Base-by-base conservation (phyloP, 169 alveolate genomes). In the Cryptosporidium meleagridis region DNA sequence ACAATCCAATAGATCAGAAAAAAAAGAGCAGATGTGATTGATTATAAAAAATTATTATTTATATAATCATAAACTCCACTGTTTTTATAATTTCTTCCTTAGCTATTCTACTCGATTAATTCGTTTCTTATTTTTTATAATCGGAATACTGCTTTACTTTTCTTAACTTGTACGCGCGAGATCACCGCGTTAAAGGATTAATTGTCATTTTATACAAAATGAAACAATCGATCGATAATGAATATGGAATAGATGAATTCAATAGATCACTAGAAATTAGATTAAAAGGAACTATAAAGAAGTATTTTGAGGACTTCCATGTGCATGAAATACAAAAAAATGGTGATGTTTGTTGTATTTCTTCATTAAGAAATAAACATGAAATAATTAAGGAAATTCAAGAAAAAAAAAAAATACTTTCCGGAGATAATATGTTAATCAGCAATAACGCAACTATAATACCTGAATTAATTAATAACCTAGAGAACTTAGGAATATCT, bases 241-340 rank as follows among this genome's bases (percentile, higher is more conserved):
- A 62, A 23, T 51, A 80, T 45, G 89, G 89, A 29, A 80, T 80
- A 59, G 41, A 35, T 37, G 89, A 61, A 41, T 80, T 62, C 29
- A 80, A 59, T 62, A 59, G 89, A 80, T 26, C 73, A 9, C 3
- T 61, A 9, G 41, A 62, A 12, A 26, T 41, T 44, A 23, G 39
- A 14, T 29, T 80, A 62, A 44, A 62, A 45, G 94, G 94, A 14
- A 87, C 65, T 67, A 87, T 92, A 53, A 92, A 92, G 84, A 62
- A 85, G 33, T 69, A 91, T 14, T 92, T 85, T 41, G 94, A 92
- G 86, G 94, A 92, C 72, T 92, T 92, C 52, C 94, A 92, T 70
- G 94, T 92, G 10, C 91, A 87, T 52, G 94, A 92, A 87, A 86
- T 92, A 35, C 72, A 91, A 26, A 87, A 45, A 67, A 69, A 84